Conservation (phyloP, 257 asterid genomes). For the Solanum sejunctum region DNA sequence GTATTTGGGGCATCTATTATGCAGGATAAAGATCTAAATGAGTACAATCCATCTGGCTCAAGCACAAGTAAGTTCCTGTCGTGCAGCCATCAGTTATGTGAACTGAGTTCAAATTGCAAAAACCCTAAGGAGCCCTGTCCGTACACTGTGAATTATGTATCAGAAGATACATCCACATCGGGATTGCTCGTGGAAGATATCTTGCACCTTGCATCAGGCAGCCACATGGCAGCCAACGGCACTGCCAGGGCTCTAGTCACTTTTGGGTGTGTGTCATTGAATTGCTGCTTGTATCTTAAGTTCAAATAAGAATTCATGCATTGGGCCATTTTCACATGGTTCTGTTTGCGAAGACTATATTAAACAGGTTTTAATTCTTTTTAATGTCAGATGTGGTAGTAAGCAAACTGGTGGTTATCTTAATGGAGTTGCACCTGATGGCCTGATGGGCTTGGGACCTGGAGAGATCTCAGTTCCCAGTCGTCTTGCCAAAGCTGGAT, state of each 20-base stretch:
- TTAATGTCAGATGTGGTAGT: constrained; percentile 61
- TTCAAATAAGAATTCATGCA: not conserved
- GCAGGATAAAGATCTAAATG: constrained; percentile 80
- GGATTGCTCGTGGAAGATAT: constrained; percentile 75
- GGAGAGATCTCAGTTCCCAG: constrained; percentile 82
- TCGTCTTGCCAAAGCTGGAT: constrained; percentile 72
- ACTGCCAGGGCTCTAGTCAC: constrained; percentile 56
- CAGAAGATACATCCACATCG: constrained; percentile 65
- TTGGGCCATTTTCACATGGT: not conserved
- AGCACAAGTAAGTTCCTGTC: constrained; percentile 50
- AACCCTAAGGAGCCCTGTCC: constrained; percentile 54
- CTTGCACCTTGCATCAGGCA: constrained; percentile 56
- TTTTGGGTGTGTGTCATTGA: constrained; percentile 40
- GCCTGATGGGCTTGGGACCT: constrained; percentile 83
- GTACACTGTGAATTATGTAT: constrained; percentile 44
- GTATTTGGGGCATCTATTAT: constrained; percentile 81
- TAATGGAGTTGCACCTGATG: constrained; percentile 85
- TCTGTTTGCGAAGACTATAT: not conserved
- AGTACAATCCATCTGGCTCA: constrained; percentile 67
- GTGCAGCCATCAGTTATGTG: constrained; percentile 68
- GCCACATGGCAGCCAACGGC: constrained; percentile 20
- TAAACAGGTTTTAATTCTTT: not conserved
- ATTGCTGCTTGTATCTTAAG: not conserved
- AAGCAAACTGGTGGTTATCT: constrained; percentile 84
- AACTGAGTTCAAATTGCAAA: constrained; percentile 39